Conservation (phyloP, 176 grass and related monocot species). For the Saccharum officinarum region DNA sequence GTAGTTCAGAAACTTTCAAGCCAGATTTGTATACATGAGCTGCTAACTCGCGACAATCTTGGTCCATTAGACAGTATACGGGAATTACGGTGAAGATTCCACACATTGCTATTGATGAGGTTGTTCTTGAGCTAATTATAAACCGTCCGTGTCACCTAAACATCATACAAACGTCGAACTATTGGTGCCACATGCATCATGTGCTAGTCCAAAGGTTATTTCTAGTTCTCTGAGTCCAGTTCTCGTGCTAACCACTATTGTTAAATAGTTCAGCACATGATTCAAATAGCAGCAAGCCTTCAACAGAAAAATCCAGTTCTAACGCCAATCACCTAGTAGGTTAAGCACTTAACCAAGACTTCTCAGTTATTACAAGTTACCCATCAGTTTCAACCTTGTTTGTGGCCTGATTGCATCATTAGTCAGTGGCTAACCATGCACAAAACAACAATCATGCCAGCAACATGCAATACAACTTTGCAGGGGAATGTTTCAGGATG, state of each 20-base stretch:
- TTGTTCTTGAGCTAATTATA: not conserved
- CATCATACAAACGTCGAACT: not conserved
- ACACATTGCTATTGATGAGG: not conserved
- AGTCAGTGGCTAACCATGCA: not conserved
- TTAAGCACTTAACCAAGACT: not conserved
- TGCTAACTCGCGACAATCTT: not conserved
- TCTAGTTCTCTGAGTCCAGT: not conserved
- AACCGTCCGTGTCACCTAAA: not conserved
- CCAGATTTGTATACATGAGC: no score
- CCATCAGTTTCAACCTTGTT: not conserved
- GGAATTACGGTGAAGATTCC: not conserved
- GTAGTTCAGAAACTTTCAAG: not conserved
- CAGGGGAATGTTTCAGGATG: not conserved
- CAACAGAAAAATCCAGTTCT: not conserved
- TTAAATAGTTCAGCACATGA: not conserved
- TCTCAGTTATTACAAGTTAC: not conserved
- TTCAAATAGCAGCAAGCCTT: conserved; percentile 18
- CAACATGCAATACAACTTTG: not conserved
- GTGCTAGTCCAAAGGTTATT: not conserved
- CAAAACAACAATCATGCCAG: not conserved
- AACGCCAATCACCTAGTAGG: not conserved
- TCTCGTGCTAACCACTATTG: not conserved
- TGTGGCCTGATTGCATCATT: not conserved
- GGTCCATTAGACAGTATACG: not conserved
- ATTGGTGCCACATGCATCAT: not conserved